These are phyloP conservation scores for Elsinoe batatas DNA, from an alignment of 2,329 filamentous ascomycete genomes.

Conservation along the genomic window DNA sequence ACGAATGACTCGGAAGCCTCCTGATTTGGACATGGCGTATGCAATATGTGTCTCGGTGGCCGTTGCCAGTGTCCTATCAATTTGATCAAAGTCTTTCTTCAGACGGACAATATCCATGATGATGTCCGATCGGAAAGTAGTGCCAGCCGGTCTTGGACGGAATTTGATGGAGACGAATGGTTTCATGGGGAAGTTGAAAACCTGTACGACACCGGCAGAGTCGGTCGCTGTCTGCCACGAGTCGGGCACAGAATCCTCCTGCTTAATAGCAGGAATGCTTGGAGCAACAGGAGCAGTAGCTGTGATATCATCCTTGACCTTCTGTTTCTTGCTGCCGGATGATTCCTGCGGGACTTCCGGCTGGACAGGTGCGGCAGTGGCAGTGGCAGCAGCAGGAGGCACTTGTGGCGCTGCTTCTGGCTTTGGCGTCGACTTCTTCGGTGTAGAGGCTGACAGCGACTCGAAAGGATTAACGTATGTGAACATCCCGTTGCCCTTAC, in stretches of 20 bases:
- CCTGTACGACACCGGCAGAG: constrained; percentile 42
- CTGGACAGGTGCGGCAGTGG: neutral
- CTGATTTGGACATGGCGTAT: constrained; percentile 88
- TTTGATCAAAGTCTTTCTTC: constrained; percentile 96
- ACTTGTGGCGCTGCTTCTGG: constrained; percentile 23
- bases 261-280: constrained; percentile 16
- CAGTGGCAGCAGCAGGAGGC: neutral
- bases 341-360: no score
- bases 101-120: constrained; percentile 88
- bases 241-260: constrained; percentile 53
- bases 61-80: constrained; percentile 85
- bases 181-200: constrained; percentile 94
- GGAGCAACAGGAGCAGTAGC: constrained; percentile 13
- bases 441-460: constrained; percentile 56
- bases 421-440: constrained; percentile 46
- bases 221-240: constrained; percentile 84
- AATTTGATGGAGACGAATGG: constrained; percentile 89
- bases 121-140: constrained; percentile 63
- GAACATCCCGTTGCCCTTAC: constrained; percentile 43
- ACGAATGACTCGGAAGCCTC: constrained; percentile 83
- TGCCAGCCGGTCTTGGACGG: constrained; percentile 44
- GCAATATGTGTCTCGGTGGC: constrained; percentile 86
- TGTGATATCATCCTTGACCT: constrained; percentile 15
- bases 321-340: neutral
- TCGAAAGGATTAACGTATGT: constrained; percentile 67